These are phyloP conservation scores for Myotisia sp. DNA, from an alignment of 2,329 filamentous ascomycete species.

Conservation along the genomic window DNA sequence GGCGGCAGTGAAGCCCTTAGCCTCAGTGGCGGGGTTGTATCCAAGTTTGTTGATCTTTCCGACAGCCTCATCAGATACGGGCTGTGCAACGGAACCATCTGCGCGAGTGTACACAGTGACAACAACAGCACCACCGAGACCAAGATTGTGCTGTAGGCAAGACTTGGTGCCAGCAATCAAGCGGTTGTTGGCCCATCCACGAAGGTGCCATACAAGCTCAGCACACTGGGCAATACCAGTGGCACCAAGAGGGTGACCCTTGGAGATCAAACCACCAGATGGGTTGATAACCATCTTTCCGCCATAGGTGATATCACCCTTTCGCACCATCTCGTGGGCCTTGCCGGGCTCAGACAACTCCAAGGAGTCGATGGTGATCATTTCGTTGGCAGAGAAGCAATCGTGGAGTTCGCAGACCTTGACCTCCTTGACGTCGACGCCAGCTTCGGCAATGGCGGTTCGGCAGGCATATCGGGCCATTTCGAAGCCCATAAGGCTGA, in stretches of 20 bases:
- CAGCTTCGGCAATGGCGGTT: constrained; percentile 55
- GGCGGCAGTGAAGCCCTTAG: constrained; percentile 69
- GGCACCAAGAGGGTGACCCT: constrained; percentile 86
- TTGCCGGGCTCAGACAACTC: constrained; percentile 65
- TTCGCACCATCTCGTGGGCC: constrained; percentile 79
- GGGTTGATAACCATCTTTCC: constrained; percentile 74
- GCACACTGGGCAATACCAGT: constrained; percentile 93
- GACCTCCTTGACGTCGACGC: constrained; percentile 51
- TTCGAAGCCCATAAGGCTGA: constrained; percentile 78
- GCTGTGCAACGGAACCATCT: constrained; percentile 53
- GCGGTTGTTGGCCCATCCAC: constrained; percentile 91
- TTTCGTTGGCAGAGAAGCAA: constrained; percentile 91
- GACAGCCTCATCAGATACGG: constrained; percentile 49
- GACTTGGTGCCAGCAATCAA: constrained; percentile 52
- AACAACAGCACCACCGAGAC: constrained; percentile 78
- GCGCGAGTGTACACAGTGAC: constrained; percentile 78
- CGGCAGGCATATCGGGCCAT: constrained; percentile 63
- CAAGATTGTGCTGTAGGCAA: constrained; percentile 84
- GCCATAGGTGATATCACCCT: constrained; percentile 83
- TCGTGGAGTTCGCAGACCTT: constrained; percentile 88
- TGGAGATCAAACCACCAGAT: constrained; percentile 85
- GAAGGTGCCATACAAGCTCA: constrained; percentile 86
- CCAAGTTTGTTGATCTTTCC: constrained; percentile 55
- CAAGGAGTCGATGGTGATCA: constrained; percentile 77
- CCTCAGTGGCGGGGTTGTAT: constrained; percentile 84